Evolutionary conservation across 495 filamentous ascomycete species (phyloP), one percentile per base, ranked within the genome.

Genomic region (Lichenothelia convexa): DNA sequence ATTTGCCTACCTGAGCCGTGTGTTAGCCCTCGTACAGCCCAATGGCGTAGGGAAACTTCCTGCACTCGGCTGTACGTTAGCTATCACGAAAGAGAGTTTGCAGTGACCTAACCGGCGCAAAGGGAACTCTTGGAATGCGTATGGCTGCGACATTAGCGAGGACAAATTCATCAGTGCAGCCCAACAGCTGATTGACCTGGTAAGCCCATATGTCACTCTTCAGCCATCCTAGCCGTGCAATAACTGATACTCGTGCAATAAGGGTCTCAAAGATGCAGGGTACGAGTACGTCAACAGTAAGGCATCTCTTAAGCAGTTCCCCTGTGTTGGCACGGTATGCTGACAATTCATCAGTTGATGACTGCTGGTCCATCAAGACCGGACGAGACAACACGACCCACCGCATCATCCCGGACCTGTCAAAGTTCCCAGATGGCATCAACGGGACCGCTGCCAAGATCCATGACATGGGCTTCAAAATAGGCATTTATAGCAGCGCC

Each of bases 231-330:
- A n/a, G n/a, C n/a, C n/a, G n/a, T n/a, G n/a, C n/a, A n/a, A n/a
- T n/a, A n/a, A n/a, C n/a, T n/a, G n/a, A n/a, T n/a, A n/a, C n/a
- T n/a, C n/a, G n/a, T n/a, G n/a, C n/a, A n/a, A n/a, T n/a, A n/a
- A 62, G 18, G 71, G 73, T 0, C 55, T 79, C 26, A 63, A 67
- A 43, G 70, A 71, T 33, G 56, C 71, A 3, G 77, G 77, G 9
- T 82, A 82, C 45, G 59, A 73, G 44, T 78, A 78, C 50, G 61
- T 79, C 36, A 70, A 70, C 44, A n/a, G n/a, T n/a, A n/a, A n/a
- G n/a, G n/a, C n/a, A n/a, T n/a, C n/a, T n/a, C n/a, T n/a, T n/a
- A n/a, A n/a, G n/a, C n/a, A n/a, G n/a, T n/a, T n/a, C n/a, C n/a
- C n/a, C n/a, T n/a, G n/a, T n/a, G n/a, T n/a, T n/a, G n/a, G n/a